Conservation (phyloP, 345 rosid genomes). For the Noccaea caerulescens region DNA sequence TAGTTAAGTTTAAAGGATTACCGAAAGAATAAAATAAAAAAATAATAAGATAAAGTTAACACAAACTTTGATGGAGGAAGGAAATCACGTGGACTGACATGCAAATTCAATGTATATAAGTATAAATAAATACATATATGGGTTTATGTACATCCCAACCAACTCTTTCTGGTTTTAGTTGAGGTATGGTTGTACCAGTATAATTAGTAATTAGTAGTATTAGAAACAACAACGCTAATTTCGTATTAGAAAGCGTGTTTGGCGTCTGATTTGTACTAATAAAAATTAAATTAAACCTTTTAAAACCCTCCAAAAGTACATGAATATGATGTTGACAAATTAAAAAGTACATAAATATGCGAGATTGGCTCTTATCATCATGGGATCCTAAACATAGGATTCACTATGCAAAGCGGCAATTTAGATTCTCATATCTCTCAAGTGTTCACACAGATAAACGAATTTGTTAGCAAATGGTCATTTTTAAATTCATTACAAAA, state of each 20-base stretch:
- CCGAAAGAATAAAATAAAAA: neutral
- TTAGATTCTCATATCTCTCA: neutral
- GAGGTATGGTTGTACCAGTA: slow-evolving; percentile 32
- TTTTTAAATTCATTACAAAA: neutral
- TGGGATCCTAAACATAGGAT: slow-evolving; percentile 47
- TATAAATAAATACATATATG: slow-evolving; percentile 21
- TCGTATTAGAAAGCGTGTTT: neutral
- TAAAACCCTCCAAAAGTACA: slow-evolving; percentile 20
- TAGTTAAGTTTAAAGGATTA: neutral
- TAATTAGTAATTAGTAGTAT: neutral
- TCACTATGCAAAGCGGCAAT: slow-evolving; percentile 32
- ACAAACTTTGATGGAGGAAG: slow-evolving; percentile 39
- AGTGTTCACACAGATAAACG: slow-evolving; percentile 15
- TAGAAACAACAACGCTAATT: neutral
- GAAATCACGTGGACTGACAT: slow-evolving; percentile 46
- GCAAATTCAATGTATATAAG: slow-evolving; percentile 37
- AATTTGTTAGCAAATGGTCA: neutral
- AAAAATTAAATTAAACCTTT: neutral
- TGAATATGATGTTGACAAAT: neutral
- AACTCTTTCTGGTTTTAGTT: slow-evolving; percentile 37
- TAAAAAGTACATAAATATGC: slow-evolving; percentile 27
- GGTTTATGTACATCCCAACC: slow-evolving; percentile 39
- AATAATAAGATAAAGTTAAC: slow-evolving; percentile 30
- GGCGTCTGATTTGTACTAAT: neutral
- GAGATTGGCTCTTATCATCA: slow-evolving; percentile 33